These are phyloP conservation scores for Chalaropsis thielavioides DNA, from an alignment of 2,329 filamentous ascomycete species.

Conservation along the genomic window DNA sequence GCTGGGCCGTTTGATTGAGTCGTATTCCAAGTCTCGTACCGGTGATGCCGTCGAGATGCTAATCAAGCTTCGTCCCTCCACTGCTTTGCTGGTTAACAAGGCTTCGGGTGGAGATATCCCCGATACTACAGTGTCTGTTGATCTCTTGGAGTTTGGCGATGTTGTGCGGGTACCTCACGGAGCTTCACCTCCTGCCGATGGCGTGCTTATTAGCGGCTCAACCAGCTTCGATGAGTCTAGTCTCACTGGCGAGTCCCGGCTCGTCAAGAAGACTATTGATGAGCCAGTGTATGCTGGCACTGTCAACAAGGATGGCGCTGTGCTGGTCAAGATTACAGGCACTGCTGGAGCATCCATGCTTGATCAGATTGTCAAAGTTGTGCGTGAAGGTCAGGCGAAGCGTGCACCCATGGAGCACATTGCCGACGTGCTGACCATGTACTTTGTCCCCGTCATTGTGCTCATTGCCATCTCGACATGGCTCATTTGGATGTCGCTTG, in stretches of 20 bases:
- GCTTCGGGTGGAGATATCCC: slow-evolving; percentile 26
- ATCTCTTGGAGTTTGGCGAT: slow-evolving; percentile 62
- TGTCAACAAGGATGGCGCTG: slow-evolving; percentile 51
- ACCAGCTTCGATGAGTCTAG: slow-evolving; percentile 79
- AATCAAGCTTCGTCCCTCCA: slow-evolving; percentile 60
- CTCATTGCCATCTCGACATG: slow-evolving; percentile 56
- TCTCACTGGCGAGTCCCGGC: slow-evolving; percentile 63
- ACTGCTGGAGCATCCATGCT: slow-evolving; percentile 58
- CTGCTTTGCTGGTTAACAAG: slow-evolving; percentile 53
- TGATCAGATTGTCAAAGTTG: slow-evolving; percentile 63
- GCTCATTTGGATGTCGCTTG: slow-evolving; percentile 55
- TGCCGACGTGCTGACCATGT: slow-evolving; percentile 57
- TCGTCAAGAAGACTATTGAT: slow-evolving; percentile 46
- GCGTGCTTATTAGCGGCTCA: slow-evolving; percentile 46
- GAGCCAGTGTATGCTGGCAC: slow-evolving; percentile 60
- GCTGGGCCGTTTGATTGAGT: slow-evolving; percentile 58
- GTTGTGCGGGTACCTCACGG: slow-evolving; percentile 63
- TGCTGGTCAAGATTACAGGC: slow-evolving; percentile 50
- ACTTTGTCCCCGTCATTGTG: slow-evolving; percentile 62
- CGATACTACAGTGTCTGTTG: slow-evolving; percentile 37
- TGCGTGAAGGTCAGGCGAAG: slow-evolving; percentile 62
- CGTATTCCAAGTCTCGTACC: slow-evolving; percentile 81
- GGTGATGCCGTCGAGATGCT: slow-evolving; percentile 73
- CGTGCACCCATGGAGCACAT: slow-evolving; percentile 62
- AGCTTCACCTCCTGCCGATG: slow-evolving; percentile 73